Percentiles rank a stretch among this genome's conserved stretches.
Evolutionary conservation across 164 flowering plant genomes (phyloP).

Genomic region (Magnolia changhungtana): DNA sequence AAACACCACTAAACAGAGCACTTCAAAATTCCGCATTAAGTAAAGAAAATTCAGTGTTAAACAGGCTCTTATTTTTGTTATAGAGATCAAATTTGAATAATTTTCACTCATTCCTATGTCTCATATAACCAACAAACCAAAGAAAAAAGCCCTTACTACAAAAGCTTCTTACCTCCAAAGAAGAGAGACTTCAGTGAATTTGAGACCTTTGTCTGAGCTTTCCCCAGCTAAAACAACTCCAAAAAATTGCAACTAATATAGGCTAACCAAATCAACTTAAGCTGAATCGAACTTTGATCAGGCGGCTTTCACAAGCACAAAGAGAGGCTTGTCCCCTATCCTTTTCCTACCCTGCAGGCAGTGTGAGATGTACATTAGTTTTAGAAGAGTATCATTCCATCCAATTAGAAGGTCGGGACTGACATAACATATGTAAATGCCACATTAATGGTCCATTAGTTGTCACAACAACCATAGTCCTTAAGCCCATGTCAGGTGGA

Average conservation of each 20-base stretch:
- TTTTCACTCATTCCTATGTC: no score
- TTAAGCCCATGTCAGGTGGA: not conserved
- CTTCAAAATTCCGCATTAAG: no score
- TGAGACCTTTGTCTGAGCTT: not conserved
- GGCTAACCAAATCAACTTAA: not conserved
- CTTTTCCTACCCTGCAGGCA: conserved; percentile 9
- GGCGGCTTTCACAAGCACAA: conserved; percentile 9
- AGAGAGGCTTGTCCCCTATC: conserved; percentile 8
- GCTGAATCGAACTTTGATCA: not conserved
- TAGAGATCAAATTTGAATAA: no score
- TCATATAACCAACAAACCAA: no score
- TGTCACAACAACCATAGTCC: not conserved
- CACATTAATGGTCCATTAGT: no score
- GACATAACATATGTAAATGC: not conserved
- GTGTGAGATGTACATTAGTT: not conserved
- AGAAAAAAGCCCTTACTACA: no score
- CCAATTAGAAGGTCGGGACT: not conserved
- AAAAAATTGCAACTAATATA: not conserved
- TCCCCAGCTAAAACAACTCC: not conserved
- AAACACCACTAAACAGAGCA: no score
- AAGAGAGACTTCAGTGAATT: no score
- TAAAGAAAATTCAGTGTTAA: no score
- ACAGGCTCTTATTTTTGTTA: no score
- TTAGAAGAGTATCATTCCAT: not conserved
- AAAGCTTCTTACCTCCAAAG: no score